Evolutionary conservation across 257 asterid genomes (phyloP), one percentile per base, ranked within the genome.

Genomic region (Jasminum sambac): DNA sequence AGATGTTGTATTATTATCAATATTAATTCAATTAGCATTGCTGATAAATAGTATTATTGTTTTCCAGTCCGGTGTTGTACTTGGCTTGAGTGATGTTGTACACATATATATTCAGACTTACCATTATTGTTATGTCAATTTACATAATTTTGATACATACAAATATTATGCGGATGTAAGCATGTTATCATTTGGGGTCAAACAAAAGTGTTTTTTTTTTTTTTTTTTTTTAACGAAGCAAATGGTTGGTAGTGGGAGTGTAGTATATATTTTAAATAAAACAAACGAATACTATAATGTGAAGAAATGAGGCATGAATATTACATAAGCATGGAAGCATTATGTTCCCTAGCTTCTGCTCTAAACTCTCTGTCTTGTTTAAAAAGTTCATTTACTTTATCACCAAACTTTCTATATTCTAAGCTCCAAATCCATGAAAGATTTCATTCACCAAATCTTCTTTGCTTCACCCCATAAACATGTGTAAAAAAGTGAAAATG

Each of bases 261-360:
- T n/a, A 43, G 25, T 37, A 24, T 64, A 34, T 34, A 50, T 25
- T 23, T 50, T 42, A 21, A 55, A 8, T 21, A 55, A 21, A 55
- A 55, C 14, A 55, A 55, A 55, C 0, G 62, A 55, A 21, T 21
- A 8, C 8, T 55, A 21, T 55, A 55, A 21, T 19, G 30, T 2
- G 34, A 55, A 55, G 34, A 55, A 55, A 55, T 1, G 13, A 55
- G 57, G 73, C 75, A 70, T 69, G 81, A 44, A 61, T 66, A 71
- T 74, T 74, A 70, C 63, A 79, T 71, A 76, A 55, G 23, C 34
- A 55, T 55, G 62, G 84, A 71, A 82, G 78, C 77, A 82, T 74
- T 64, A 68, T 79, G 83, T 77, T 75, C 79, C 78, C 84, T n/a
- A n/a, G n/a, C n/a, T 79, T 55, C 80, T 72, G 12, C 50, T 55